phyloP scores from a whole-genome alignment of 2,329 filamentous ascomycete species.

The Cladophialophora exuberans region DNA sequence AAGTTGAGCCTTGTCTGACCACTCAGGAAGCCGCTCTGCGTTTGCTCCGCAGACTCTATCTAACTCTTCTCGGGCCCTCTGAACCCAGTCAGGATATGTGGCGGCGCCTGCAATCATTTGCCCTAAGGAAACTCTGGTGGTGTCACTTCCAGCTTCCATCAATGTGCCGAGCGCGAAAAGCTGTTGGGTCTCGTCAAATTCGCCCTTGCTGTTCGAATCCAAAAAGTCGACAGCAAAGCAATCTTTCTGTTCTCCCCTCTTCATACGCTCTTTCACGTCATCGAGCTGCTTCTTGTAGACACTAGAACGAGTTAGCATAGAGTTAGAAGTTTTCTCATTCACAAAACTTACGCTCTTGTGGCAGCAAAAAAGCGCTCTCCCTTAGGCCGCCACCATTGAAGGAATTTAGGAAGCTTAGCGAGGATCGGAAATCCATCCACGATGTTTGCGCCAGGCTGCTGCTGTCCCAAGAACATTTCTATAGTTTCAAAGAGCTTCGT shows the following conservation, averaged over 20 bases:
- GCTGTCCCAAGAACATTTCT: conserved; percentile 41
- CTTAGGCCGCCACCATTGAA: conserved; percentile 12
- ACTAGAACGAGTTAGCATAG: neutral
- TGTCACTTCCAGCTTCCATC: conserved; percentile 22
- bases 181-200: conserved; percentile 14
- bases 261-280: conserved; percentile 16
- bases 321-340: no score
- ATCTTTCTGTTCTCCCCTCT: conserved; percentile 13
- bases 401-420: conserved; percentile 33
- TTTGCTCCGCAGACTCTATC: conserved; percentile 19
- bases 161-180: conserved; percentile 18
- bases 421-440: conserved; percentile 44
- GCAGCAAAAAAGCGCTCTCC: conserved; percentile 4
- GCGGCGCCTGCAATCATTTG: conserved; percentile 14
- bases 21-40: conserved; percentile 38
- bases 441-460: conserved; percentile 40
- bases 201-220: conserved; percentile 11
- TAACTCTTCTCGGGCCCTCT: conserved; percentile 11
- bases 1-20: conserved; percentile 35
- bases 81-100: conserved; percentile 18
- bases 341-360: neutral
- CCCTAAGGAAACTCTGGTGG: conserved; percentile 14
- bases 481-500: conserved; percentile 40
- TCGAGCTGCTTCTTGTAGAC: conserved; percentile 15
- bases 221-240: conserved; percentile 17